Conservation (phyloP, 345 rosid species). For the Sonneratia caseolaris region DNA sequence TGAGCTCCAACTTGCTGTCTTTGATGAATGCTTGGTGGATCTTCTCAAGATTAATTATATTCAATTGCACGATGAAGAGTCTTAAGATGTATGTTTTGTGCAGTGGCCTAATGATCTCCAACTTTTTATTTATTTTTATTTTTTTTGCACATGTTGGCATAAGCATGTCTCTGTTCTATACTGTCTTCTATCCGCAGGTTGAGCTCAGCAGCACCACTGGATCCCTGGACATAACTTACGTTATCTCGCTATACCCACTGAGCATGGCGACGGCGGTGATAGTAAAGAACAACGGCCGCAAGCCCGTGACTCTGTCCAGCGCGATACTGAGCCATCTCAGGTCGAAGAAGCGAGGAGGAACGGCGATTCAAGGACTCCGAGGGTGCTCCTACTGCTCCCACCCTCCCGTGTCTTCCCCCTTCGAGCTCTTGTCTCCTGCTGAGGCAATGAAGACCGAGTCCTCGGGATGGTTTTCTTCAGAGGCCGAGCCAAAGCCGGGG, state of each 20-base stretch:
- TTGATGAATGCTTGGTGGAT: neutral
- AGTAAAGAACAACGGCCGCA: constrained; percentile 60
- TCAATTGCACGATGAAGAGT: too few relatives aligned
- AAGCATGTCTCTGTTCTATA: neutral
- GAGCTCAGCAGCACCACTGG: constrained; percentile 60
- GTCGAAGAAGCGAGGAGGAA: constrained; percentile 42
- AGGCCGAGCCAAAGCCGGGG: constrained; percentile 51
- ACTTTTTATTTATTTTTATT: too few relatives aligned
- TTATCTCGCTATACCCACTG: constrained; percentile 58
- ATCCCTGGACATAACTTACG: constrained; percentile 47
- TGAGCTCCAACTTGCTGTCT: neutral
- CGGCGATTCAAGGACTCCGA: constrained; percentile 56
- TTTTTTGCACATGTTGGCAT: neutral
- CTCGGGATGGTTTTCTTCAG: constrained; percentile 46
- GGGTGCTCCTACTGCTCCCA: constrained; percentile 53
- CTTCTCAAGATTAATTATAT: too few relatives aligned
- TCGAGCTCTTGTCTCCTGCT: constrained; percentile 60
- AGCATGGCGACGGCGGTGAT: constrained; percentile 73
- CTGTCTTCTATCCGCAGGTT: constrained; percentile 32
- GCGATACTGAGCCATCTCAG: constrained; percentile 68
- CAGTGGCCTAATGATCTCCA: too few relatives aligned
- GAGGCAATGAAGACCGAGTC: constrained; percentile 77
- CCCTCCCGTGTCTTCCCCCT: constrained; percentile 71
- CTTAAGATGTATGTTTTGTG: too few relatives aligned
- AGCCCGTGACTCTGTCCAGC: constrained; percentile 46